Conservation (phyloP, 148 eudicot species). For the Limonium bicolor region DNA sequence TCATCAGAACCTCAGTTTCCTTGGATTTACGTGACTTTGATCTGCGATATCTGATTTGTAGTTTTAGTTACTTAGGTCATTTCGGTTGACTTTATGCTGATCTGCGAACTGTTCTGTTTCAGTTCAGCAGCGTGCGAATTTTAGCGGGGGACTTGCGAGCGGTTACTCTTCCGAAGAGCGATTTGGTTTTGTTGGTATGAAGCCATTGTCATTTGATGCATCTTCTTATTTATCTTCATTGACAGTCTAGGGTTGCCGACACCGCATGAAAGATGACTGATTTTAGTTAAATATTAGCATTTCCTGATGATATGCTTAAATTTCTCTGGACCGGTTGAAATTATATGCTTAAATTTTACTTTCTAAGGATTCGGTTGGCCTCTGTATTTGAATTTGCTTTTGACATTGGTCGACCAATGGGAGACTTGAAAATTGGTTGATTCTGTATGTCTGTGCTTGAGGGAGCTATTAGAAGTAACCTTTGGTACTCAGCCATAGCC, state of each 20-base stretch:
- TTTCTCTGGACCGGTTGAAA: background rate
- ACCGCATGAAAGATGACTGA: background rate
- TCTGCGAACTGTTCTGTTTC: constrained; percentile 2
- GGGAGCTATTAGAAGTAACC: too few relatives aligned
- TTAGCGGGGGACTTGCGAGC: background rate
- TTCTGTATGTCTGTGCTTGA: too few relatives aligned
- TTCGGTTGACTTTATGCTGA: constrained; percentile 1
- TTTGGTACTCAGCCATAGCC: background rate
- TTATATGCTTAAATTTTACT: background rate
- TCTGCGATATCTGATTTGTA: background rate
- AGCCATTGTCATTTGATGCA: background rate
- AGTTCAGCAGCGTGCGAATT: background rate
- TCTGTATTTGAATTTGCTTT: too few relatives aligned
- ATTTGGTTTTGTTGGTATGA: background rate
- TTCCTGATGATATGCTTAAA: background rate
- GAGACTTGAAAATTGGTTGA: too few relatives aligned
- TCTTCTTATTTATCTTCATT: background rate
- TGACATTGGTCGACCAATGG: too few relatives aligned
- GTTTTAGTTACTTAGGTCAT: background rate
- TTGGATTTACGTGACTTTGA: too few relatives aligned
- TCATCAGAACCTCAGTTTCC: too few relatives aligned
- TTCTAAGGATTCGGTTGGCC: background rate
- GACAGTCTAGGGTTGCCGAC: background rate
- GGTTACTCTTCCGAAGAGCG: constrained; percentile 1
- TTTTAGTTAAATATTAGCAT: background rate